Base-by-base conservation (phyloP, 2,329 filamentous ascomycete genomes). In the Hymenoscyphus scutula region DNA sequence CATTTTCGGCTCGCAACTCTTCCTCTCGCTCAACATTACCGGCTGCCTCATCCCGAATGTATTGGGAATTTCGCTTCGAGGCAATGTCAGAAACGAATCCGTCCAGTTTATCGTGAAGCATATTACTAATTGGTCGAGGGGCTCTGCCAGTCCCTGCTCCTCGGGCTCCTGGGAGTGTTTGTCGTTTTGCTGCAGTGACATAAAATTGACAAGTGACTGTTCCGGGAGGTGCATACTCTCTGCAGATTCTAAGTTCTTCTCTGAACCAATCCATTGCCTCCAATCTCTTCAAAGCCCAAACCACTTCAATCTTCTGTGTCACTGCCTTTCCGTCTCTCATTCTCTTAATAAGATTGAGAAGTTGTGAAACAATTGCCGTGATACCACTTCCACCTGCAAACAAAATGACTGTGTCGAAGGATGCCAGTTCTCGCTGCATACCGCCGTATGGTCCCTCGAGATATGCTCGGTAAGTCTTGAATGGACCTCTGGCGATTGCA, bases 211-310 rank as follows among this genome's bases (percentile, higher is more conserved):
- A 97, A 27, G 90, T 91, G 8, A 97, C 90, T 32, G 90, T 89
- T 73, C 95, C 91, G 0, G 91, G 90, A 1, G 94, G 94, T 10
- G 94, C 93, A 57, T 87, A 89, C 76, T 97, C 91, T 70, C 92
- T 86, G 77, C 94, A 97, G 71, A 97, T 96, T 56, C 92, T 86
- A 63, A 97, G 81, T 75, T 97, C 94, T 77, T 97, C 93, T 68
- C 91, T 90, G 81, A 97, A 98, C 94, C 94, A 98, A 74, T 97
- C 92, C 87, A 98, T 92, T 0, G 92, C 91, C 75, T 97, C 94
- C 15, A 95, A 87, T 61, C 90, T 86, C 77, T 95, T 96, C 68
- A 97, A 80, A 5, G 93, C 88, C 94, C 94, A 98, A n/a, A 98
- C 85, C 1, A 98, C 91, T 17, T 95, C 89, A 5, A 98, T 89